Evolutionary conservation across 495 filamentous ascomycete genomes (phyloP), one percentile per base, ranked within the genome.

Genomic region (Lepraria neglecta): DNA sequence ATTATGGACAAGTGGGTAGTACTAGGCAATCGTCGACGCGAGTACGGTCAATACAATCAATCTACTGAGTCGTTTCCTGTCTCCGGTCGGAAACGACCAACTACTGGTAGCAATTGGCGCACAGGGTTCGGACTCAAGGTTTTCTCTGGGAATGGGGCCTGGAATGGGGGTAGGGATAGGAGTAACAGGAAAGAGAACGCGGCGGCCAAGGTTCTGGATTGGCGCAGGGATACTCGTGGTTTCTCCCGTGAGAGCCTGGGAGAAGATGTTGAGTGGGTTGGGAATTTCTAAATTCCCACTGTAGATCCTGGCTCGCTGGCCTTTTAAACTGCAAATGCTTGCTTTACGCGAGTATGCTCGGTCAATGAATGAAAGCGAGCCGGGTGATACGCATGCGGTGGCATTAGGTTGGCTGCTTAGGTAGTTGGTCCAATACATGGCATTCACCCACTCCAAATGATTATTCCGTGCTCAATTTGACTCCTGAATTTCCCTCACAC

Each of bases 211-310:
- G 75, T 76, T 30, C 73, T 76, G 45, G 84, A 86, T 62, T 90
- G 88, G 88, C 87, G 88, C 65, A 83, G 79, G 65, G 78, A 84
- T 65, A 65, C 63, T 40, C 63, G 62, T 33, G 71, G 70, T 48
- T 74, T 72, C 53, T 56, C 61, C 24, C 58, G 65, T 21, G 46
- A 64, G 54, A 63, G 70, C 21, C 74, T 78, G 24, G 82, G 83
- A 68, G 82, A 88, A 69, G 89, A 91, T 71, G 73, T 88, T 70
- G 90, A 92, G 80, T 91, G 91, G 81, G 89, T 95, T 81, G 91
- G 90, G 76, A 89, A 85, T 73, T 94, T 89, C 87, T 45, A 43
- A 84, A 89, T 54, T 79, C 61, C 77, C 77, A 62, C 72, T 80
- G 66, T 81, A 79, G 63, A 62, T 50, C 28, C 31, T 56, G 42